Base-by-base conservation (phyloP, 345 rosid species). In the Brassica rapa region DNA sequence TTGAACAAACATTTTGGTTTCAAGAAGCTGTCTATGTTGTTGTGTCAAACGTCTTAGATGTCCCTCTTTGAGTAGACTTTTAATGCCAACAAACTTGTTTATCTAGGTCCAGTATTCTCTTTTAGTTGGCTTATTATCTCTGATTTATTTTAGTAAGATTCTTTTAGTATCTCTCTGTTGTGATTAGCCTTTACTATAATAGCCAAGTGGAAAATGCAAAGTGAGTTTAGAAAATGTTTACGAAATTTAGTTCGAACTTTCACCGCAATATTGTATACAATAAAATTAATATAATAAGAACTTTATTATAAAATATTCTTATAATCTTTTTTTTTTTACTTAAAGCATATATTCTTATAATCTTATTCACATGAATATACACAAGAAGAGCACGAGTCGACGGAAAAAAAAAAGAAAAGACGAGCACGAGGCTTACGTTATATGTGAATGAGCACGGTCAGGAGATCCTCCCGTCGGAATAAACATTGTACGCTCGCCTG, bases 401-500 rank as follows among this genome's bases (percentile, higher is more conserved):
- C 56, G 8, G 19, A n/a, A n/a, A 51, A 46, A 33, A 37, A 41
- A 15, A 11, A 4, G 41, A 12, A 6, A 63, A 62, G 71, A 62
- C 63, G 68, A 32, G 19, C 49, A 62, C 63, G 61, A 76, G 61
- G 49, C 53, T 71, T 70, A 12, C 25, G 55, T 61, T 21, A 21
- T 21, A 14, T 46, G 43, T 62, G 70, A 77, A 33, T 60, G 30
- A 53, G 60, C 59, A 63, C 33, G 68, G 39, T 72, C 62, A 29
- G 62, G 25, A 66, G 51, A 29, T 66, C 68, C 55, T 72, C 60
- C 46, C 66, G 73, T 57, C 11, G 69, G 78, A 67, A 79, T 60
- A 37, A 7, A 59, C 68, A 10, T 30, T 51, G 33, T 62, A 77
- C n/a, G 16, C 35, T 63, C 59, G 30, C 53, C 49, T 27, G 33